Conservation (phyloP, 805 yeast genomes). For the Candida dendrica region DNA sequence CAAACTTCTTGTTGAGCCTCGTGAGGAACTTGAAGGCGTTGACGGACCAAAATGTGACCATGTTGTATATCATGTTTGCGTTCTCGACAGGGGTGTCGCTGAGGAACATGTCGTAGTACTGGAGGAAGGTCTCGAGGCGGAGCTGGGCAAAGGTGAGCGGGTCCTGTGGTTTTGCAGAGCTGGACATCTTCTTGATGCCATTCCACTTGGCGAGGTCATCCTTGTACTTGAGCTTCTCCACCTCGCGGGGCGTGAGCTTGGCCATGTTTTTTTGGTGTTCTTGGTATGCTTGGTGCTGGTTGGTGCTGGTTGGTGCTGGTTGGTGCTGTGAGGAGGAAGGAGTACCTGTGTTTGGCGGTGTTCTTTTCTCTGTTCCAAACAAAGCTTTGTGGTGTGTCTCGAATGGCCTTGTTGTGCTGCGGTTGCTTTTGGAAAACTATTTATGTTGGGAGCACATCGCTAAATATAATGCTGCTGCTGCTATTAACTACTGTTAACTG, state of each 20-base stretch:
- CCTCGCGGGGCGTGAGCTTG: background rate
- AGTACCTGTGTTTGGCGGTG: too few species aligned
- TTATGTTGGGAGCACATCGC: too few species aligned
- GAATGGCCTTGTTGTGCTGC: too few species aligned
- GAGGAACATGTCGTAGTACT: slow-evolving; percentile 12
- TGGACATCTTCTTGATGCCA: slow-evolving; percentile 5
- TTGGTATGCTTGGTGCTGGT: too few species aligned
- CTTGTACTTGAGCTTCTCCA: slow-evolving; percentile 1
- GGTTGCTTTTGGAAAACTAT: too few species aligned
- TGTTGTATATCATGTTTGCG: slow-evolving; percentile 6
- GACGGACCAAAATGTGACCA: slow-evolving; percentile 14
- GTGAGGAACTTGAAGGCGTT: slow-evolving; percentile 15
- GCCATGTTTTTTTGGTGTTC: too few species aligned
- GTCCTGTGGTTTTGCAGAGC: slow-evolving; percentile 6
- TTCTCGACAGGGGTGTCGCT: slow-evolving; percentile 1
- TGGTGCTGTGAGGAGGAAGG: too few species aligned
- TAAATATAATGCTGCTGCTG: too few species aligned
- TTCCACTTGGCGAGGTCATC: slow-evolving; percentile 15
- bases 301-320: too few species aligned
- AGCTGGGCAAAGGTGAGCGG: slow-evolving; percentile 10
- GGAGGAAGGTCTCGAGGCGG: slow-evolving; percentile 13
- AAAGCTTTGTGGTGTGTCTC: too few species aligned
- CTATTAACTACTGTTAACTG: too few species aligned
- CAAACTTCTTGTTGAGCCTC: slow-evolving; percentile 8
- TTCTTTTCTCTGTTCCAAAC: too few species aligned